Percentiles rank a stretch among this genome's conserved stretches.
Evolutionary conservation across 352 stramenopile genomes (phyloP).

Genomic region (Globisporangium yorkense): DNA sequence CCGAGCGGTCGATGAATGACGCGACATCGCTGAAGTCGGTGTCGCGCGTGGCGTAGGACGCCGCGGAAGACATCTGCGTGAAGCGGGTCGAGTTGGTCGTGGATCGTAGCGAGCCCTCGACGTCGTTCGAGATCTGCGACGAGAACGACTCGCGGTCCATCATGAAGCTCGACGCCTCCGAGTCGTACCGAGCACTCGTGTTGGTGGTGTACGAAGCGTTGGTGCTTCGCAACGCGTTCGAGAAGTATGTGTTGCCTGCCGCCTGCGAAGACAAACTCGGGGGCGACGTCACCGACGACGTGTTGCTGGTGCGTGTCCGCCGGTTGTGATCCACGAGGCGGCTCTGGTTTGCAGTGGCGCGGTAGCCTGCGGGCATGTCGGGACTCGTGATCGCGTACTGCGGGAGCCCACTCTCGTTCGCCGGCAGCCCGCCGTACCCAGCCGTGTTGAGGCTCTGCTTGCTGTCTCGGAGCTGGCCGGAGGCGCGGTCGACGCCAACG

Average conservation of each 20-base stretch:
- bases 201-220: background rate
- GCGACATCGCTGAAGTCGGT: background rate
- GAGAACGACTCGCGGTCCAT: slow-evolving; percentile 5
- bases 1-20: slow-evolving; percentile 9
- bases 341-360: slow-evolving; percentile 8
- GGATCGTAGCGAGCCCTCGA: background rate
- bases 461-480: slow-evolving; percentile 10
- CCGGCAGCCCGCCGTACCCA: slow-evolving; percentile 6
- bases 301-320: slow-evolving; percentile 5
- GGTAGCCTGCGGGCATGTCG: slow-evolving; percentile 14
- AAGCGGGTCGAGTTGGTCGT: slow-evolving; percentile 10
- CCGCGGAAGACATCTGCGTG: slow-evolving; percentile 4
- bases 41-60: background rate
- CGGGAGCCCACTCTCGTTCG: slow-evolving; percentile 6
- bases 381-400: slow-evolving; percentile 18
- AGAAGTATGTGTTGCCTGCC: background rate
- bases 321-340: slow-evolving; percentile 10
- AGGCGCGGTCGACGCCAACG: slow-evolving; percentile 1
- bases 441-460: slow-evolving; percentile 9
- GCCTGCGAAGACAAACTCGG: background rate
- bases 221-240: slow-evolving; percentile 5
- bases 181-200: slow-evolving; percentile 6
- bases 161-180: slow-evolving; percentile 1
- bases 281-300: slow-evolving; percentile 2
- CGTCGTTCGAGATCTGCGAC: slow-evolving; percentile 9